These are phyloP conservation scores for Penicillium coffeae DNA, from an alignment of 495 filamentous ascomycete genomes.

Conservation along the genomic window DNA sequence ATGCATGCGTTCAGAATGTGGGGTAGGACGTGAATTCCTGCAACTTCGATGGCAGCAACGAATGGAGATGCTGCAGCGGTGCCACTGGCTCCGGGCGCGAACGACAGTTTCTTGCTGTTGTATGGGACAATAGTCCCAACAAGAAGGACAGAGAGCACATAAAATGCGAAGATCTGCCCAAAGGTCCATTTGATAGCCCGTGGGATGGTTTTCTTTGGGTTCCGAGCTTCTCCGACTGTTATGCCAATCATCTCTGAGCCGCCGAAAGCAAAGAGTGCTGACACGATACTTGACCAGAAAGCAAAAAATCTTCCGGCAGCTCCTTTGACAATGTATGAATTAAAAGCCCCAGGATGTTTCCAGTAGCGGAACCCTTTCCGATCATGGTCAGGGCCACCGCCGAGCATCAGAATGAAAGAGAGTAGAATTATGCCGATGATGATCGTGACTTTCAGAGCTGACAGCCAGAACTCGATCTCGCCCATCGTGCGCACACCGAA, in stretches of 20 bases:
- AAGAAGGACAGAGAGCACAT: constrained; percentile 52
- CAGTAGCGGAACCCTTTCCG: constrained; percentile 76
- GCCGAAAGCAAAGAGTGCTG: constrained; percentile 77
- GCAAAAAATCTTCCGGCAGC: constrained; percentile 58
- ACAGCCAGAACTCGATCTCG: constrained; percentile 82
- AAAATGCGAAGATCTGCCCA: constrained; percentile 82
- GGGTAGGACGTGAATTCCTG: constrained; percentile 50
- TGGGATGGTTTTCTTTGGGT: constrained; percentile 73
- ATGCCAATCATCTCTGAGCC: constrained; percentile 82
- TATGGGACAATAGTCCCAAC: constrained; percentile 56
- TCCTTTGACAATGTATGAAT: constrained; percentile 38
- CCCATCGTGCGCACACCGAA: constrained; percentile 67
- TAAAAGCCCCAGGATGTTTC: constrained; percentile 64
- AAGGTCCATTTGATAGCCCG: constrained; percentile 76
- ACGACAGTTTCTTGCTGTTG: constrained; percentile 48
- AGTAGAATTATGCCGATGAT: constrained; percentile 65
- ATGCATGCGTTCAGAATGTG: constrained; percentile 64
- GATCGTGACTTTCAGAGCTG: constrained; percentile 67
- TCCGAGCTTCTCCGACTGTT: constrained; percentile 66
- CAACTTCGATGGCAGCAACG: constrained; percentile 55
- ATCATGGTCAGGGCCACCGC: constrained; percentile 69
- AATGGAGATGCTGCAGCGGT: constrained; percentile 58
- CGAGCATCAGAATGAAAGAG: constrained; percentile 65
- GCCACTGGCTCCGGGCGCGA: constrained; percentile 43
- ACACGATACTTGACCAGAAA: constrained; percentile 75